Conservation (phyloP, 495 filamentous ascomycete genomes). For the Podospora didyma region DNA sequence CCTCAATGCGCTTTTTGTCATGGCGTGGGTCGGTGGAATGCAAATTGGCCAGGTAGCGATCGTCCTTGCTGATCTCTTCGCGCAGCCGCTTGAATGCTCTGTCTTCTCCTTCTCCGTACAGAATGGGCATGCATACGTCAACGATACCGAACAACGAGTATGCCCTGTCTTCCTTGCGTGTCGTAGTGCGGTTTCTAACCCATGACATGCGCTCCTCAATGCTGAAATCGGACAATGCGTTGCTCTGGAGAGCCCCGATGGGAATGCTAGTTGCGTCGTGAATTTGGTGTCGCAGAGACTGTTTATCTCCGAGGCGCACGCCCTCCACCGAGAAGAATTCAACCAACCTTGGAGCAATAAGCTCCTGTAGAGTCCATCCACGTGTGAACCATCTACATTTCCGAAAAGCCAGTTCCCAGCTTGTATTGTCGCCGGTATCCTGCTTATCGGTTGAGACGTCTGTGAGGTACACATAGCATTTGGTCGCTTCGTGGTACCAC, state of each 20-base stretch:
- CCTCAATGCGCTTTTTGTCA: conserved; percentile 38
- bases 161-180: neutral
- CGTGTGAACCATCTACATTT: conserved; percentile 6
- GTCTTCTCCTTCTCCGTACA: neutral
- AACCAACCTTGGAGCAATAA: conserved; percentile 7
- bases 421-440: neutral
- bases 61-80: neutral
- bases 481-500: neutral
- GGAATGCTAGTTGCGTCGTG: conserved; percentile 3
- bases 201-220: conserved; percentile 1
- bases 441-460: neutral
- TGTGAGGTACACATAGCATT: no score
- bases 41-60: conserved; percentile 22
- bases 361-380: no score
- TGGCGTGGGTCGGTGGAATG: conserved; percentile 26
- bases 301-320: conserved; percentile 1
- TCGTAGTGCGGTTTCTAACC: neutral
- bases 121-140: neutral
- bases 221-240: conserved; percentile 6
- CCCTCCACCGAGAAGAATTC: conserved; percentile 1
- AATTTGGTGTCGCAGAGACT: conserved; percentile 5
- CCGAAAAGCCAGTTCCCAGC: neutral
- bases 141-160: conserved; percentile 1
- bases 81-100: conserved; percentile 2
- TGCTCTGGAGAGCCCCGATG: neutral